phyloP scores from a whole-genome alignment of 495 filamentous ascomycete genomes.

The Hypoxylon lienhwacheense region DNA sequence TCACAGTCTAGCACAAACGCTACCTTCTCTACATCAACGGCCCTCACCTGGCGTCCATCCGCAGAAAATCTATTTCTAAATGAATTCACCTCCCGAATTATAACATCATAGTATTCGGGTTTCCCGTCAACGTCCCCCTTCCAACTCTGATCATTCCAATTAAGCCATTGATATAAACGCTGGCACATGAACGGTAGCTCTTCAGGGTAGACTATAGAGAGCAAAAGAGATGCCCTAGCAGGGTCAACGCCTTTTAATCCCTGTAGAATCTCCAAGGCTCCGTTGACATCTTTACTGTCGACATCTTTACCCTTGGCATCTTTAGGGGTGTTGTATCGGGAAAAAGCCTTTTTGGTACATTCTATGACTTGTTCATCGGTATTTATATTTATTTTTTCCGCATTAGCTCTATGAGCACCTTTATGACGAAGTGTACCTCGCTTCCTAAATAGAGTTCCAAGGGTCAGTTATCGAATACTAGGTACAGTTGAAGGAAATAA shows the following conservation, averaged over 20 bases:
- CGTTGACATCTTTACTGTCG: background rate
- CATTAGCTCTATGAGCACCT: no score
- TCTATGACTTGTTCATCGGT: no score
- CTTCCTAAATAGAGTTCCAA: background rate
- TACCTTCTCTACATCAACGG: slow-evolving; percentile 3
- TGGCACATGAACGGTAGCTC: background rate
- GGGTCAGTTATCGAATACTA: background rate
- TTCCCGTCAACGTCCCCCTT: background rate
- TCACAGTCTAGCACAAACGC: background rate
- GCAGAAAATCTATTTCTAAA: background rate
- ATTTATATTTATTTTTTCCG: no score
- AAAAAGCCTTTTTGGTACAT: background rate
- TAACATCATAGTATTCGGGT: background rate
- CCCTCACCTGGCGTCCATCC: background rate
- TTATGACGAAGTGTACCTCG: no score
- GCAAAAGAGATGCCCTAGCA: background rate
- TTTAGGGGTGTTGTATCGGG: background rate
- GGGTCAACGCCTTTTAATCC: background rate
- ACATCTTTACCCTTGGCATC: no score
- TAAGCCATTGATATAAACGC: background rate
- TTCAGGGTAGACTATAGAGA: background rate
- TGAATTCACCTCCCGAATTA: background rate
- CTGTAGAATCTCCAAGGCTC: background rate
- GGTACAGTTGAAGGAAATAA: background rate
- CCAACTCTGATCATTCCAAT: background rate